Evolutionary conservation across 768 basidiomycete species (phyloP).

Genomic region (Neoboletus brunneissimus): DNA sequence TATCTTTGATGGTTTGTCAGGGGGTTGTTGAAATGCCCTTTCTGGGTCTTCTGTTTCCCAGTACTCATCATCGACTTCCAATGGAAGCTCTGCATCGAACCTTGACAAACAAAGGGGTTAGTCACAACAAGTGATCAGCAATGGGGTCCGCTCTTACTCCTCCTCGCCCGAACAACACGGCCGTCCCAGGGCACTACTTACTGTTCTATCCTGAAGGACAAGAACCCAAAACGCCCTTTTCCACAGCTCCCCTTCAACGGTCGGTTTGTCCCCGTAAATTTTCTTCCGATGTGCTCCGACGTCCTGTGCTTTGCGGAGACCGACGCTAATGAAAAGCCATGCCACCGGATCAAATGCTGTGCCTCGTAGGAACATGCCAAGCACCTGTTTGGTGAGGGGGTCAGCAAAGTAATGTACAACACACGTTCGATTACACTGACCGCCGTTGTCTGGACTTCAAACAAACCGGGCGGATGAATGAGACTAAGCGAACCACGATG

Average conservation of each 20-base stretch:
- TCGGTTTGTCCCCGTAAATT: conserved; percentile 46
- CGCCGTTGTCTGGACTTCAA: conserved; percentile 60
- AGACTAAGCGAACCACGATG: conserved; percentile 49
- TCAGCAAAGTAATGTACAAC: conserved; percentile 4
- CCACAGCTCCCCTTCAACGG: conserved; percentile 66
- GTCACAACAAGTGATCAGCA: not conserved
- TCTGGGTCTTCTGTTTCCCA: conserved; percentile 58
- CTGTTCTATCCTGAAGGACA: conserved; percentile 56
- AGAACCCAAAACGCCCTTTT: conserved; percentile 79
- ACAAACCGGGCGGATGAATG: conserved; percentile 54
- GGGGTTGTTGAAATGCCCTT: conserved; percentile 65
- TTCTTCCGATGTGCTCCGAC: conserved; percentile 72
- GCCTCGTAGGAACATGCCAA: conserved; percentile 54
- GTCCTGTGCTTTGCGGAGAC: conserved; percentile 64
- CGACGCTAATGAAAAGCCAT: conserved; percentile 56
- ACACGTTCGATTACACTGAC: conserved; percentile 31
- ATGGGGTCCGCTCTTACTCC: conserved; percentile 49
- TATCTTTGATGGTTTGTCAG: conserved; percentile 52
- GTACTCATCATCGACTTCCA: conserved; percentile 80
- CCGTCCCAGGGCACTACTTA: conserved; percentile 53
- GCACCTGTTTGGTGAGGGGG: conserved; percentile 36
- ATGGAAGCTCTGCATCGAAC: conserved; percentile 78
- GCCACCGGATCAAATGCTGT: conserved; percentile 46
- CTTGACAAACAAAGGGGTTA: conserved; percentile 39
- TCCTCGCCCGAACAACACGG: conserved; percentile 58